Evolutionary conservation across 2,329 filamentous ascomycete genomes (phyloP).

Genomic region (Xylaria multiplex): DNA sequence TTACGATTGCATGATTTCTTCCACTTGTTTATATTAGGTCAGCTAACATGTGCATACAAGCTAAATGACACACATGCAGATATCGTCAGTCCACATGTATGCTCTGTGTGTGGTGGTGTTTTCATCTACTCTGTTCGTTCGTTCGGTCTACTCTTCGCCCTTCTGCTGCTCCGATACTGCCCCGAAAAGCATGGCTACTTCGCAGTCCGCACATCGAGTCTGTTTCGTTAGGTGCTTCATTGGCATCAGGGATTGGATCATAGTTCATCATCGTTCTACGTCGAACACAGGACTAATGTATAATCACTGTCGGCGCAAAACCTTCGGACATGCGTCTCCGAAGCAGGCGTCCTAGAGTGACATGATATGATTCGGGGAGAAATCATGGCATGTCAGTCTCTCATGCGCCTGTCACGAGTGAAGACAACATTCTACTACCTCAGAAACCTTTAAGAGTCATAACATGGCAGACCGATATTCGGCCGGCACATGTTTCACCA

Average conservation of each 20-base stretch:
- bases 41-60: background rate
- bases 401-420: background rate
- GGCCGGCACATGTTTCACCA: conserved; percentile 1
- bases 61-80: conserved; percentile 1
- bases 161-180: background rate
- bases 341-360: conserved; percentile 5
- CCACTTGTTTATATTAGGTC: background rate
- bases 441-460: conserved; percentile 25
- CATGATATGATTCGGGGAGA: conserved; percentile 11
- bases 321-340: background rate
- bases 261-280: background rate
- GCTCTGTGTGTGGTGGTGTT: background rate
- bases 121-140: conserved; percentile 4
- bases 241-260: background rate
- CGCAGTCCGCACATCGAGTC: background rate
- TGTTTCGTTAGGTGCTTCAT: background rate
- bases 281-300: background rate
- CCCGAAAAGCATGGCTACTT: background rate
- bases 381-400: background rate
- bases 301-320: background rate
- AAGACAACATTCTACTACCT: conserved; percentile 31
- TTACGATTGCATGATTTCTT: conserved; percentile 25
- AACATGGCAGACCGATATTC: conserved; percentile 11
- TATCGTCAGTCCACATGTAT: background rate
- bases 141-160: no score